These are phyloP conservation scores for Chrysoporthe cubensis DNA, from an alignment of 2,329 filamentous ascomycete genomes.

Conservation along the genomic window DNA sequence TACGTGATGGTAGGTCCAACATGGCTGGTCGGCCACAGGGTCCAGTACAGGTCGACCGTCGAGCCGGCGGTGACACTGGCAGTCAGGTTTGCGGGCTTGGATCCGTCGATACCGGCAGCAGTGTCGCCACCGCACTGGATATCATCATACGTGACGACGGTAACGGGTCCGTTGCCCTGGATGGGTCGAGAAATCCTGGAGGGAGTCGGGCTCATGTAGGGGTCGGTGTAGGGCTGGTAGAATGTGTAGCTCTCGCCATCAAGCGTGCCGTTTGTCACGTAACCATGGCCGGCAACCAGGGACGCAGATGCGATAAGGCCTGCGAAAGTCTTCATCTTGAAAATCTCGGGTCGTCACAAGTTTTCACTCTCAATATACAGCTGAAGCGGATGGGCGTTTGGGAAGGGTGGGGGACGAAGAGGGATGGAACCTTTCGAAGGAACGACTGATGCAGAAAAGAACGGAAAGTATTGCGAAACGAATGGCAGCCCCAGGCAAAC, in stretches of 20 bases:
- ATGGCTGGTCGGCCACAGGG: slow-evolving; percentile 47
- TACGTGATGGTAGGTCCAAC: slow-evolving; percentile 43
- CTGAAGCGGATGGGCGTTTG: too few relatives aligned
- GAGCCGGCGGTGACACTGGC: slow-evolving; percentile 57
- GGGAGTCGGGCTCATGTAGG: slow-evolving; percentile 19
- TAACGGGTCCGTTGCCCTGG: slow-evolving; percentile 61
- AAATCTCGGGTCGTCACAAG: slow-evolving; percentile 11
- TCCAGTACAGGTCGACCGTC: slow-evolving; percentile 59
- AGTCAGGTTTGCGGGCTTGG: slow-evolving; percentile 56
- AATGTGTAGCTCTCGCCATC: slow-evolving; percentile 26
- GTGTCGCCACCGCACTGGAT: slow-evolving; percentile 60
- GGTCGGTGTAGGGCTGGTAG: slow-evolving; percentile 26
- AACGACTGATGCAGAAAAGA: slow-evolving; percentile 20
- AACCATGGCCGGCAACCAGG: slow-evolving; percentile 27
- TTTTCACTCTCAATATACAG: slow-evolving; percentile 17
- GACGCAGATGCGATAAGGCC: slow-evolving; percentile 23
- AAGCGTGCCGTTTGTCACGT: slow-evolving; percentile 27
- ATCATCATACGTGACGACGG: slow-evolving; percentile 55
- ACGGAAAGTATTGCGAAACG: slow-evolving; percentile 25
- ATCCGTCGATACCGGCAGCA: slow-evolving; percentile 53
- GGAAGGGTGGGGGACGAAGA: neutral
- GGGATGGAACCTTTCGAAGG: slow-evolving; percentile 10
- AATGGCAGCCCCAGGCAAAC: slow-evolving; percentile 30
- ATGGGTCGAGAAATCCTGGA: slow-evolving; percentile 58
- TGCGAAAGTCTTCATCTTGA: slow-evolving; percentile 31